Conservation (phyloP, 192 early-diverging fungal species). For the Coemansia sp. region DNA sequence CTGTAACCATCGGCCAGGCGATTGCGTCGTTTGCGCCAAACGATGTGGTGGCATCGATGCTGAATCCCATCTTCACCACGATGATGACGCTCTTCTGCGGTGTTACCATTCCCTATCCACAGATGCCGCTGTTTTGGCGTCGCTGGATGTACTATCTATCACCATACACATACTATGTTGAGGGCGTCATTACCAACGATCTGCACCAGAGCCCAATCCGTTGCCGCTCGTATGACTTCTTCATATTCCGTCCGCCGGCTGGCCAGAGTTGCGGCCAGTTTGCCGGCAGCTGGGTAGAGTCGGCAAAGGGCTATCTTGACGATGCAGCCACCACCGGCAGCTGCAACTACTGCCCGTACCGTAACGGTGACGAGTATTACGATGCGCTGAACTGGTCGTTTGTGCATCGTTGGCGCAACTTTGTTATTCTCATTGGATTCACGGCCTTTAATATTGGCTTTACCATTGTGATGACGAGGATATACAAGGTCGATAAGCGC, state of each 20-base stretch:
- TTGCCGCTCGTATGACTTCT: slow-evolving; percentile 59
- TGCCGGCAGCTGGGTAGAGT: slow-evolving; percentile 55
- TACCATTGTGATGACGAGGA: slow-evolving; percentile 36
- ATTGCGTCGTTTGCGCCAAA: slow-evolving; percentile 68
- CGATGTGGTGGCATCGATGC: slow-evolving; percentile 58
- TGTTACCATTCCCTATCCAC: slow-evolving; percentile 62
- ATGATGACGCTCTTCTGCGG: slow-evolving; percentile 72
- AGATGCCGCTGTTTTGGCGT: slow-evolving; percentile 70
- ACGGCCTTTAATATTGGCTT: slow-evolving; percentile 62
- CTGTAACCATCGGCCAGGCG: slow-evolving; percentile 69
- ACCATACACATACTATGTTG: slow-evolving; percentile 69
- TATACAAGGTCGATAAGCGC: slow-evolving; percentile 50
- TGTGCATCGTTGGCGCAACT: slow-evolving; percentile 68
- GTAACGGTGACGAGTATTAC: slow-evolving; percentile 62
- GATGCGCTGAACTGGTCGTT: slow-evolving; percentile 55
- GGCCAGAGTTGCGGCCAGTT: slow-evolving; percentile 67
- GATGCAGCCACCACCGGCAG: slow-evolving; percentile 51
- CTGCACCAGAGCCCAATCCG: slow-evolving; percentile 50
- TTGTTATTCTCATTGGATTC: slow-evolving; percentile 65
- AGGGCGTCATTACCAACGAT: slow-evolving; percentile 64
- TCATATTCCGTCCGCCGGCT: slow-evolving; percentile 56
- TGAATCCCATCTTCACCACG: slow-evolving; percentile 70
- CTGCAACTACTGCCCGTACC: slow-evolving; percentile 69
- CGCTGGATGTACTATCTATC: slow-evolving; percentile 71
- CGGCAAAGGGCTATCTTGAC: slow-evolving; percentile 62